A percentile compares a stretch with the other conserved stretches of the same genome.
phyloP scores from a whole-genome alignment of 352 stramenopile genomes.

The Chrysophaeum taylorii region DNA sequence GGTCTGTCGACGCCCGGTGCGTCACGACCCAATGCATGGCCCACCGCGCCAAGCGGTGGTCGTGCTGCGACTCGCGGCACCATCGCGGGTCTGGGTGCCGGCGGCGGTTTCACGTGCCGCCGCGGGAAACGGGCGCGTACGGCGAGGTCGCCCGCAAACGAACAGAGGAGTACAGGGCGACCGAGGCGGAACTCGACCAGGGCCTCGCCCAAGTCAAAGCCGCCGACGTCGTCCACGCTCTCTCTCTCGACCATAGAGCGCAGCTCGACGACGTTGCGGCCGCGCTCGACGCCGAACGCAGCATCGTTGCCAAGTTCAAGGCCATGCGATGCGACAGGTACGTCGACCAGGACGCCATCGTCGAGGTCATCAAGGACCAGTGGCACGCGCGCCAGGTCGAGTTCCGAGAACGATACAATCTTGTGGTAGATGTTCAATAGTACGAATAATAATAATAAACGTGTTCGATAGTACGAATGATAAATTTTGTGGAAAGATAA shows the following conservation, averaged over 20 bases:
- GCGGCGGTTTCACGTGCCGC: conserved; percentile 26
- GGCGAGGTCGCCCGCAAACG: conserved; percentile 26
- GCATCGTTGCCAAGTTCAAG: conserved; percentile 29
- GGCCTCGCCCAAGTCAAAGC: conserved; percentile 21
- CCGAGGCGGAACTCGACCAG: conserved; percentile 22
- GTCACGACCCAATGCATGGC: conserved; percentile 36
- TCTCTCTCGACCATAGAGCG: conserved; percentile 27
- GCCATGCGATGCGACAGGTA: neutral
- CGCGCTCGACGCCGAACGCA: conserved; percentile 26
- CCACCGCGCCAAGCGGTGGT: conserved; percentile 34
- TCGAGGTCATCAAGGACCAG: neutral
- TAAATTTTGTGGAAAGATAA: too few species aligned
- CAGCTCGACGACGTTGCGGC: conserved; percentile 25
- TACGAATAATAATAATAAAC: too few species aligned
- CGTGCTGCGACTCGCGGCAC: conserved; percentile 33
- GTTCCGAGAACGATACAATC: too few species aligned
- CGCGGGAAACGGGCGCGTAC: conserved; percentile 23
- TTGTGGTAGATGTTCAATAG: too few species aligned
- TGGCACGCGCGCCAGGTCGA: too few species aligned
- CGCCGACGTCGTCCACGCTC: conserved; percentile 20
- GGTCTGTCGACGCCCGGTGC: neutral
- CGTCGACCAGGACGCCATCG: neutral
- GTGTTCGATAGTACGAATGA: too few species aligned
- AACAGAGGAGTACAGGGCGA: conserved; percentile 10
- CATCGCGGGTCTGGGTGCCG: conserved; percentile 26